A percentile compares a stretch with the other conserved stretches of the same genome.
phyloP scores from a whole-genome alignment of 2,329 filamentous ascomycete genomes.

The Neofusicoccum sp. region DNA sequence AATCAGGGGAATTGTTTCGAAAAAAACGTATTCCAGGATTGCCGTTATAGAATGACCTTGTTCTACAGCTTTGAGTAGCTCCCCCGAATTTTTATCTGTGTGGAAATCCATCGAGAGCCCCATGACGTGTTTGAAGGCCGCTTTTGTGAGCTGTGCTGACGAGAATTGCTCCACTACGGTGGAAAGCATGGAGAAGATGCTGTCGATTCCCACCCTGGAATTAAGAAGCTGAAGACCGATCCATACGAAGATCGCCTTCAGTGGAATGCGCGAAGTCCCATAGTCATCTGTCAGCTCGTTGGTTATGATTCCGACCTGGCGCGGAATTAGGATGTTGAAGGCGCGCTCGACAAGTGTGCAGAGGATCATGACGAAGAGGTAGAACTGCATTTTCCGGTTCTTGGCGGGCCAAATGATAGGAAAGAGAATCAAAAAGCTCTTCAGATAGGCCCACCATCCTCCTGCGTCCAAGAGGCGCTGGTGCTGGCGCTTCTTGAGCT shows the following conservation, averaged over 20 bases:
- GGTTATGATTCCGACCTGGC: constrained; percentile 76
- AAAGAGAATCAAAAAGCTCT: constrained; percentile 70
- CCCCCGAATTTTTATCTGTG: constrained; percentile 62
- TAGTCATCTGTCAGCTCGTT: constrained; percentile 60
- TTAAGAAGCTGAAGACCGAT: constrained; percentile 40
- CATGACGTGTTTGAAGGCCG: constrained; percentile 67
- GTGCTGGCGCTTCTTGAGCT: constrained; percentile 51
- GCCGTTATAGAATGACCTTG: constrained; percentile 61
- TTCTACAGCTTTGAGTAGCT: constrained; percentile 63
- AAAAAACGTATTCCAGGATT: constrained; percentile 59
- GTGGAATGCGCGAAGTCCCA: constrained; percentile 48
- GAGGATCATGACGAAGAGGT: constrained; percentile 63
- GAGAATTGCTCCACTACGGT: constrained; percentile 57
- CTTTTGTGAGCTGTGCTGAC: constrained; percentile 57
- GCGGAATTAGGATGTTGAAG: constrained; percentile 74
- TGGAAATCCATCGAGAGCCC: constrained; percentile 70
- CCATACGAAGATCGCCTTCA: constrained; percentile 54
- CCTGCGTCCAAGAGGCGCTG: constrained; percentile 72
- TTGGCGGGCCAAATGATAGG: constrained; percentile 76
- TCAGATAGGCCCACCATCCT: constrained; percentile 74
- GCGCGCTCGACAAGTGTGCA: constrained; percentile 70
- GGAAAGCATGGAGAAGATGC: constrained; percentile 53
- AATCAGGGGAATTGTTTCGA: constrained; percentile 61
- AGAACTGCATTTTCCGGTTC: constrained; percentile 64
- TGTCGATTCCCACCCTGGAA: constrained; percentile 52